Evolutionary conservation across 208 protist genomes (phyloP).

Genomic region (Trypanosoma theileri): DNA sequence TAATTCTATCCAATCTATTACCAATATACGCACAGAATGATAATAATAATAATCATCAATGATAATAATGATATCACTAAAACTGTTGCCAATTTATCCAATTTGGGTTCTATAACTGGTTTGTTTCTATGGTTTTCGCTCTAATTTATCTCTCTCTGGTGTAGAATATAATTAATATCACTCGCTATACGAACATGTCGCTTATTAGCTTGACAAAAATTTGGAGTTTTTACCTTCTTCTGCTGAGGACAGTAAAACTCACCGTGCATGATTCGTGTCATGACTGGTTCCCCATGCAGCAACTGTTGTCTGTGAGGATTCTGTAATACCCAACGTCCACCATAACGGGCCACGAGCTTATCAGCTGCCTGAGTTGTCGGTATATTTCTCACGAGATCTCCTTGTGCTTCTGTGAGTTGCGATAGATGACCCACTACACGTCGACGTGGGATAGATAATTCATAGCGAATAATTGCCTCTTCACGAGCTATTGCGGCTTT

Average conservation of each 20-base stretch:
- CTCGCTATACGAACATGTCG: slow-evolving; percentile 56
- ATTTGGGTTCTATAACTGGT: background rate
- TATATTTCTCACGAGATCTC: slow-evolving; percentile 28
- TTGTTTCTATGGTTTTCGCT: background rate
- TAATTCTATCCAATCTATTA: no score
- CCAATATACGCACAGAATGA: no score
- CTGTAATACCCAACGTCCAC: slow-evolving; percentile 58
- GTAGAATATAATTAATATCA: slow-evolving; percentile 36
- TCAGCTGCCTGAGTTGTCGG: slow-evolving; percentile 53
- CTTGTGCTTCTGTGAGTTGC: slow-evolving; percentile 55
- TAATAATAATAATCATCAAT: no score
- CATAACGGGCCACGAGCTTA: slow-evolving; percentile 31
- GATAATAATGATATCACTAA: no score
- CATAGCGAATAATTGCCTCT: slow-evolving; percentile 65
- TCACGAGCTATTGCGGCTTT: slow-evolving; percentile 37
- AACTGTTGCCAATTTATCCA: no score
- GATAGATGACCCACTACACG: slow-evolving; percentile 58
- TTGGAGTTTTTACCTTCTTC: background rate
- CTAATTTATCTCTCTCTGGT: background rate
- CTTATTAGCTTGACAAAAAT: slow-evolving; percentile 42
- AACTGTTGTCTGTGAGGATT: slow-evolving; percentile 75
- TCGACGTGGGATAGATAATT: slow-evolving; percentile 61
- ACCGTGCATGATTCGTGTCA: slow-evolving; percentile 75
- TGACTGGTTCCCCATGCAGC: slow-evolving; percentile 60
- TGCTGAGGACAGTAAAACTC: slow-evolving; percentile 56